Conservation (phyloP, 306 rosid genomes). For the Dryas drummondii region DNA sequence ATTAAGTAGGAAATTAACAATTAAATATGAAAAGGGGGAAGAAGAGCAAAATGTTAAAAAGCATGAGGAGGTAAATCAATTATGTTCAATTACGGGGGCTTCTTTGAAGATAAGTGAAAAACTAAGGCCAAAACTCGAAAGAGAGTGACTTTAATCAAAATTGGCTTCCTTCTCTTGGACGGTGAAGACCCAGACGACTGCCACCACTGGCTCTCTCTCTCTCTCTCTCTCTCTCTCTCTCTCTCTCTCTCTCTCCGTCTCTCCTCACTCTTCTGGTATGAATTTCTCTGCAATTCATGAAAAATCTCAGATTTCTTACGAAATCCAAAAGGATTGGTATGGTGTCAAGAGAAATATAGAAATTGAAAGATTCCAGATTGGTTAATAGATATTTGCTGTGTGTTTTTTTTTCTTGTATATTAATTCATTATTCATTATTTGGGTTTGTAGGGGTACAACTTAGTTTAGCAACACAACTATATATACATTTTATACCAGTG, state of each 20-base stretch:
- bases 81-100: background rate
- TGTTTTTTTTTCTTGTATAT: background rate
- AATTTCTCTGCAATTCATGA: slow-evolving; percentile 3
- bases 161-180: slow-evolving; percentile 1
- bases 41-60: background rate
- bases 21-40: background rate
- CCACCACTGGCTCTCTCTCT: slow-evolving; percentile 21
- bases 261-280: slow-evolving; percentile 26
- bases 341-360: background rate
- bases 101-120: slow-evolving; percentile 8
- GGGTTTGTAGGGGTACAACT: background rate
- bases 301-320: background rate
- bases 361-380: background rate
- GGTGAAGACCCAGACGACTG: slow-evolving; percentile 32
- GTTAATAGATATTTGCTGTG: background rate
- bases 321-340: background rate
- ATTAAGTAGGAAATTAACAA: too few species aligned
- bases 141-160: background rate
- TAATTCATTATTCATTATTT: background rate
- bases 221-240: slow-evolving; percentile 13
- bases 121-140: background rate
- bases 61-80: background rate
- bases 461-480: background rate
- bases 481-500: background rate
- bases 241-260: slow-evolving; percentile 10